phyloP scores from a whole-genome alignment of 345 rosid genomes.

The Gossypium turneri region DNA sequence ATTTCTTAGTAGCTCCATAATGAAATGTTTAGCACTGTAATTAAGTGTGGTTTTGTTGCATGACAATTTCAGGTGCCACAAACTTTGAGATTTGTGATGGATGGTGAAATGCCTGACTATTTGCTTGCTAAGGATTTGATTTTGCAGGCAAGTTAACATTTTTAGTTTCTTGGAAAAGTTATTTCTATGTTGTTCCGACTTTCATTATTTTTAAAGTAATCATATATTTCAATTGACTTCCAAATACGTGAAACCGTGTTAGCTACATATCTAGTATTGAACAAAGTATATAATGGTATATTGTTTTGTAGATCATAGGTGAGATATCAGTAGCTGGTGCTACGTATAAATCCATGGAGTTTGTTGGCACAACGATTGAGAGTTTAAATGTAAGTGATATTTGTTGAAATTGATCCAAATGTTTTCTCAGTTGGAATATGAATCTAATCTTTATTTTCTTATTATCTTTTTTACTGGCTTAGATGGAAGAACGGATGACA shows the following conservation, averaged over 20 bases:
- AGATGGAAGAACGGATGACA: slow-evolving; percentile 99
- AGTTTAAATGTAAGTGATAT: slow-evolving; percentile 60
- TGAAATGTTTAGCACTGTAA: no score
- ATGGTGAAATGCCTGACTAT: slow-evolving; percentile 94
- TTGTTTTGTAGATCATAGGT: slow-evolving; percentile 68
- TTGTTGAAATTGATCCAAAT: neutral
- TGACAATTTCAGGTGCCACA: slow-evolving; percentile 68
- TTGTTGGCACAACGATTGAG: slow-evolving; percentile 82
- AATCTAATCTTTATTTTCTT: neutral
- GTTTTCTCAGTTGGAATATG: neutral
- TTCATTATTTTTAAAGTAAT: no score
- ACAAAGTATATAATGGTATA: neutral
- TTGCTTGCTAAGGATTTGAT: slow-evolving; percentile 94
- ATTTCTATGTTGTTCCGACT: no score
- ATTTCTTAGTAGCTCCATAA: no score
- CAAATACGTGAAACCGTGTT: no score
- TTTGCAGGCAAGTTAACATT: slow-evolving; percentile 63
- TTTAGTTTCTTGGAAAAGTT: no score
- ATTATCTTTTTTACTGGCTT: neutral
- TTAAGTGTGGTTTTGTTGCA: neutral
- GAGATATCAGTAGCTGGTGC: slow-evolving; percentile 97
- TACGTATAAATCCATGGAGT: slow-evolving; percentile 94
- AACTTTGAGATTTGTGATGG: slow-evolving; percentile 85
- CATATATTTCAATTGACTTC: no score
- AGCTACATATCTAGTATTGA: no score